phyloP scores from a whole-genome alignment of 2,329 filamentous ascomycete genomes.

The Sclerotinia sclerotiorum region DNA sequence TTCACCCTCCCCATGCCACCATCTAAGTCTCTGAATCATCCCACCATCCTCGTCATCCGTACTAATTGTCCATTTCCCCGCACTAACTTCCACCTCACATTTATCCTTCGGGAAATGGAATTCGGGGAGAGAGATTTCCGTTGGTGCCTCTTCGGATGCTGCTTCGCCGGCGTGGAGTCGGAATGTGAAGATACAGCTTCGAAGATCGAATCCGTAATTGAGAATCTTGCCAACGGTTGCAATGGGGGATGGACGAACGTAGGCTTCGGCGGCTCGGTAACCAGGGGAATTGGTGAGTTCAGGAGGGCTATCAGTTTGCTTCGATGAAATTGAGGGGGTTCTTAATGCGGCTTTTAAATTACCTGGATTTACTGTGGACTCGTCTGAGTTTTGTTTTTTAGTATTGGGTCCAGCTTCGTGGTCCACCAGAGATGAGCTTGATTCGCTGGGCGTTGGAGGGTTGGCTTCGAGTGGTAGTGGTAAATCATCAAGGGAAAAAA shows the following conservation, averaged over 20 bases:
- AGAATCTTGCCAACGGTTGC: slow-evolving; percentile 69
- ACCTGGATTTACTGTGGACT: slow-evolving; percentile 64
- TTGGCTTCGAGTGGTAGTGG: slow-evolving; percentile 54
- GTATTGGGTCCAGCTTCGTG: slow-evolving; percentile 42
- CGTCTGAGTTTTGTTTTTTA: slow-evolving; percentile 50
- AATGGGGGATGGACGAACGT: slow-evolving; percentile 80
- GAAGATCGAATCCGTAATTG: slow-evolving; percentile 78
- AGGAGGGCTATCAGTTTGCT: slow-evolving; percentile 52
- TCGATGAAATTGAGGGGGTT: slow-evolving; percentile 64
- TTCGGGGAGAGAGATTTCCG: slow-evolving; percentile 81
- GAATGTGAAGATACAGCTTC: slow-evolving; percentile 73
- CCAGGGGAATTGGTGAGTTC: slow-evolving; percentile 66
- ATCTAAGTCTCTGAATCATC: slow-evolving; percentile 73
- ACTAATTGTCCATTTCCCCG: slow-evolving; percentile 87
- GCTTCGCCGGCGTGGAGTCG: slow-evolving; percentile 61
- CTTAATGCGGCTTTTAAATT: slow-evolving; percentile 75
- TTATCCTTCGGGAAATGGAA: slow-evolving; percentile 84
- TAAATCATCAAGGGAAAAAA: slow-evolving; percentile 81
- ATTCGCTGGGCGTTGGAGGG: slow-evolving; percentile 48
- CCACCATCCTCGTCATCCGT: slow-evolving; percentile 68
- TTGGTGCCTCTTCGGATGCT: slow-evolving; percentile 66
- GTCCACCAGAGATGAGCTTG: slow-evolving; percentile 48
- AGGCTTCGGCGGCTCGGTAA: slow-evolving; percentile 88
- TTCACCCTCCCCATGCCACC: slow-evolving; percentile 90
- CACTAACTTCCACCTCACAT: slow-evolving; percentile 71